Evolutionary conservation across 148 eudicot genomes (phyloP), one percentile per base, ranked within the genome.

Genomic region (Arctostaphylos glauca): DNA sequence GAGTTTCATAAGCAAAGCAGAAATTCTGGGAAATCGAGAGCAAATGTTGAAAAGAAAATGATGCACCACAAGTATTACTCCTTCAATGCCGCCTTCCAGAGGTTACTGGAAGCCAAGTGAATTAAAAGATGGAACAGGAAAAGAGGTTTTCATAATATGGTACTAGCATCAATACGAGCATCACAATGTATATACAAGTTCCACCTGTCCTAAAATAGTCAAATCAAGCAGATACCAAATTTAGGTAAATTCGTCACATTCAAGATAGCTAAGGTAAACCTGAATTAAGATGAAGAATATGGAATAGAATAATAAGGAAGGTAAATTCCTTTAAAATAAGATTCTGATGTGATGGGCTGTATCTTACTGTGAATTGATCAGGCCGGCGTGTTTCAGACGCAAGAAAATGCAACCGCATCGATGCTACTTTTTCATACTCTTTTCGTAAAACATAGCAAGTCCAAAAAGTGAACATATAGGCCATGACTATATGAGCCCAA

Each of bases 281-380:
- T 16, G 54, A 62, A 54, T 19, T 54, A 56, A 72, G 41, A 47
- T 9, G 19, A 83, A 48, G 62, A 74, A 72, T 21, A 66, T 8
- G 56, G 8, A 47, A 72, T 5, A 68, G 85, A 31, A 80, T 19
- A n/a, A 64, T 46, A 67, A 53, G 60, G 43, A 52, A 9, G 9
- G 14, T 6, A 85, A 8, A 38, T 72, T 50, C 31, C 55, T 60
- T 31, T 38, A 18, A 60, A 23, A 8, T 21, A 2, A 4, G 47
- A 47, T n/a, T 13, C 38, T 38, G 8, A 19, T 44, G 53, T 81
- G 83, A 79, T 5, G 84, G 48, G 70, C 6, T 15, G 81, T 46
- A 77, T 79, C 94, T 88, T 89, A 96, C 99, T 5, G 97, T 90
- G 84, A 94, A 96, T 79, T 96, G 99, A 84, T 96, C 99, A 53